Evolutionary conservation across 192 early-diverging fungal species (phyloP), one percentile per base, ranked within the genome.

Genomic region (Linnemannia hyalina): DNA sequence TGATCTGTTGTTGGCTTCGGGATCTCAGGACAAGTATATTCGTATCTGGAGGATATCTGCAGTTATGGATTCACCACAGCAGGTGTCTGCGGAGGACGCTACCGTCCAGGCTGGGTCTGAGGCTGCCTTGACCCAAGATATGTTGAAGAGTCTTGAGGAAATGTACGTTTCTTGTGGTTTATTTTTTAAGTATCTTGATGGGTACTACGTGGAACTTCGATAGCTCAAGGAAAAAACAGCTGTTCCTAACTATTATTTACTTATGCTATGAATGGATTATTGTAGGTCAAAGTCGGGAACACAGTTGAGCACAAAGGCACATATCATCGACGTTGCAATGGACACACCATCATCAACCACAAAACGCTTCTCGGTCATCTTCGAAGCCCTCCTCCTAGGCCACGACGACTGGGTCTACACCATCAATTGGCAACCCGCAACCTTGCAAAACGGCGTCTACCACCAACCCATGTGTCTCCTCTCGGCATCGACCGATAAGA

Each of bases 321-420:
- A 98, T 81, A 46, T 94, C 35, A 90, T 98, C 38, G 90, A 95
- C 3, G 91, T 95, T 3, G 65, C 77, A 55, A 77, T 86, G 35
- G 69, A 74, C 38, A 46, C 77, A 52, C 49, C 49, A 26, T 4
- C 70, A 49, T 80, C 40, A 36, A 79, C 83, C 71, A 80, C 54
- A 60, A 68, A 85, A 35, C 81, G 84, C 7, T 93, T 91, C 63
- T 87, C 92, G 10, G 91, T 97, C 49, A 93, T 96, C 87, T 94
- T 98, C 79, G 97, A 99, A 85, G 93, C 97, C 7, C 91, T 99
- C 23, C 90, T 99, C n/a, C 89, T 97, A 84, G 97, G 96, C 0
- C 98, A 99, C 85, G 98, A 99, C 77, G 97, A 97, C 77, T 98
- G 97, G 97, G 96, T 99, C 29, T 94, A 96, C 87, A 93, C 93